Base-by-base conservation (phyloP, 2,329 filamentous ascomycete species). In the Incumbomyces lentus region DNA sequence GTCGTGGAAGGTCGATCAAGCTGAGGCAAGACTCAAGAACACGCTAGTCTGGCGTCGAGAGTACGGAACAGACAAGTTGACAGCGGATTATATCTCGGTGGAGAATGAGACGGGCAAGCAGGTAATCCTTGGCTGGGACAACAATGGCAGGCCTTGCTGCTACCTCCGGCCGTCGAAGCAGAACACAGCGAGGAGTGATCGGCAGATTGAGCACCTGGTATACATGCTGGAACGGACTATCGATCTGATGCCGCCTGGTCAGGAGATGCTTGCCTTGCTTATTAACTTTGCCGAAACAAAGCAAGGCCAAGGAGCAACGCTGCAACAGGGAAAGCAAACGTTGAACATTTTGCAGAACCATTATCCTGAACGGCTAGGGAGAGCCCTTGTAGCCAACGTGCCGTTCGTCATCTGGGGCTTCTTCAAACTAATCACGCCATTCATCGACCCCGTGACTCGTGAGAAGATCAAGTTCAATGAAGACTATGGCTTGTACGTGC, bases 91-190 rank as follows among this genome's bases (percentile, higher is more conserved):
- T 67, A 90, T 96, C 59, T 87, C 84, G 1, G 80, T 85, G 11
- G 92, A 98, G 71, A 94, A 95, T 64, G 88, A 90, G 69, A 96
- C 90, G 8, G 92, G 92, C 55, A 98, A 98, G 72, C 90, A 96
- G 65, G 75, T 95, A 48, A 74, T 94, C 48, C 66, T 92, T 16
- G 92, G 92, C 35, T 98, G 81, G 66, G 92, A 98, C 68, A 85
- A 82, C 49, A 72, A 86, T 50, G 84, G 76, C 41, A 75, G 90
- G n/a, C 87, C 89, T 1, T 95, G 89, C 64, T 79, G 92, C 59
- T 95, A 95, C 67, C 76, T 98, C 49, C 83, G 84, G 62, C 92
- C 92, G 1, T 86, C 82, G 29, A 81, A 83, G 55, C 92, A 98
- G 69, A 98, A 98, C 71, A 96, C 92, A 1, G 82, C 93, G 56